A percentile compares a stretch with the other conserved stretches of the same genome.
These are phyloP conservation scores for Rosa rugosa DNA, from an alignment of 306 rosid species.

Conservation along the genomic window DNA sequence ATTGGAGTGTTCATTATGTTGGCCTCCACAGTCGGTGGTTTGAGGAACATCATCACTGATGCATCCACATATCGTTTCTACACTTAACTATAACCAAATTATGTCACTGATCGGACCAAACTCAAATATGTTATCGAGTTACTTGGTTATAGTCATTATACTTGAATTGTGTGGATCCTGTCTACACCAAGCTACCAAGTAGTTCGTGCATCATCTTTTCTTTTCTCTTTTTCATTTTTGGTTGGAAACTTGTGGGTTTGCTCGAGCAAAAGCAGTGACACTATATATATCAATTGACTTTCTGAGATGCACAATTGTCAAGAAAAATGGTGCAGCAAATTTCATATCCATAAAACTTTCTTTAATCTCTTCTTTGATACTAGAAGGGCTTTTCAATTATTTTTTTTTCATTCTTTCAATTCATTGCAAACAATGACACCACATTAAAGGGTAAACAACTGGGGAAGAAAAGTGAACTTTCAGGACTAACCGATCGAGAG, in stretches of 20 bases:
- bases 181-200: background rate
- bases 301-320: no score
- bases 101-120: background rate
- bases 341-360: no score
- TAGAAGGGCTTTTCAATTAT: no score
- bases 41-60: conserved; percentile 75
- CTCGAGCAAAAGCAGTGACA: background rate
- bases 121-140: background rate
- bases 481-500: no score
- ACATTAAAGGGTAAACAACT: no score
- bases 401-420: no score
- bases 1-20: conserved; percentile 82
- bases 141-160: background rate
- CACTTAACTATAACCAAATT: conserved; percentile 28
- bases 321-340: no score
- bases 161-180: background rate
- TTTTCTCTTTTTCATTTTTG: background rate
- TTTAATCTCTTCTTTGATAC: no score
- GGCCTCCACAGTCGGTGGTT: conserved; percentile 90
- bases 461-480: no score
- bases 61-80: conserved; percentile 86
- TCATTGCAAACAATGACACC: no score
- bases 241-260: background rate
- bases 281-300: no score
- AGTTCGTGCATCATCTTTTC: background rate